phyloP scores from a whole-genome alignment of 371 early-diverging fungal genomes.

The Rhizomucor miehei region DNA sequence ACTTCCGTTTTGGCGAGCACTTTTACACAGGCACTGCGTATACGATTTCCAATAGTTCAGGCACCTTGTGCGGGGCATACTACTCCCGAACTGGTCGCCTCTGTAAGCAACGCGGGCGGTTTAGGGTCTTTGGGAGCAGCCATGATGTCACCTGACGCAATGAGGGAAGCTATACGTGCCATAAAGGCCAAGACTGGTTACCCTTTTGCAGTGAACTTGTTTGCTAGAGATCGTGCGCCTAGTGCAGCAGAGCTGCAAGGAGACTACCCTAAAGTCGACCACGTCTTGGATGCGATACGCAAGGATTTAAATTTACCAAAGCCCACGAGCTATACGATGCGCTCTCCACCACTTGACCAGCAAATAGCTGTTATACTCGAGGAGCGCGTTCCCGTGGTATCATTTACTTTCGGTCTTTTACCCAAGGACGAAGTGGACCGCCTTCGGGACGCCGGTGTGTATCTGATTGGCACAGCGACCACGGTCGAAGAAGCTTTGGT shows the following conservation, averaged over 20 bases:
- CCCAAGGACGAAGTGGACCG: constrained; percentile 22
- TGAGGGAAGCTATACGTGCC: constrained; percentile 31
- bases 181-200: constrained; percentile 27
- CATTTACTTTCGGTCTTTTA: constrained; percentile 43
- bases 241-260: constrained; percentile 24
- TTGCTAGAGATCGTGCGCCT: constrained; percentile 21
- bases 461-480: constrained; percentile 45
- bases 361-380: constrained; percentile 39
- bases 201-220: constrained; percentile 45
- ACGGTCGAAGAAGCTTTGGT: constrained; percentile 33
- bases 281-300: constrained; percentile 27
- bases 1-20: constrained; percentile 5
- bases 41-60: constrained; percentile 38
- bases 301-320: constrained; percentile 20
- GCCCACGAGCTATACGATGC: constrained; percentile 23
- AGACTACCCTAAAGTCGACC: constrained; percentile 14
- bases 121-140: constrained; percentile 41
- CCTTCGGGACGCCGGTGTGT: constrained; percentile 29
- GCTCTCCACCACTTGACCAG: constrained; percentile 37
- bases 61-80: constrained; percentile 48
- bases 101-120: constrained; percentile 41
- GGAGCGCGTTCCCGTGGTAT: constrained; percentile 38
- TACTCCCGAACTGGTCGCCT: constrained; percentile 26
- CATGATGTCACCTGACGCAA: constrained; percentile 21
- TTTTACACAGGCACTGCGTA: constrained; percentile 15